A percentile compares a stretch with the other conserved stretches of the same genome.
phyloP scores from a whole-genome alignment of 352 stramenopile genomes.

The Phytopythium cucurbitacearum region DNA sequence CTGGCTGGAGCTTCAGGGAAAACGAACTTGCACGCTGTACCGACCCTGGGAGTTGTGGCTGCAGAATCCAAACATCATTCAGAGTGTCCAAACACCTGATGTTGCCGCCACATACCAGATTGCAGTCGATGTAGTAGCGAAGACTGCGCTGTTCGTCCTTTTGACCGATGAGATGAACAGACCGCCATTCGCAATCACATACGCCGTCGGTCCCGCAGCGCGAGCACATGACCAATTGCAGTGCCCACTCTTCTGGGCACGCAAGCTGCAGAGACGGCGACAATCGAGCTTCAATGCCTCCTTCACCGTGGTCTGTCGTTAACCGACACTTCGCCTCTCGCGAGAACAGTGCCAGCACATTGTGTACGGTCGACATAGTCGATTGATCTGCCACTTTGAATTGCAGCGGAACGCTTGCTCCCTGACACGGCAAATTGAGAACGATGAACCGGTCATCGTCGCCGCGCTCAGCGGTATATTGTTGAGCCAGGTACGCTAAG shows the following conservation, averaged over 20 bases:
- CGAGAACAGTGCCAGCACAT: constrained; percentile 14
- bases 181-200: constrained; percentile 22
- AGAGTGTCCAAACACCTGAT: too few species aligned
- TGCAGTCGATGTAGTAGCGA: constrained; percentile 19
- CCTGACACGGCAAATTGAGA: not conserved
- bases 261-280: not conserved
- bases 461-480: not conserved
- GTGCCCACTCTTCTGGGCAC: not conserved
- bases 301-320: too few species aligned
- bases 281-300: too few species aligned
- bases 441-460: constrained; percentile 1
- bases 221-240: constrained; percentile 20
- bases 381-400: not conserved
- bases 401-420: constrained; percentile 2
- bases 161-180: constrained; percentile 12
- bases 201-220: constrained; percentile 14
- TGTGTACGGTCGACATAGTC: not conserved
- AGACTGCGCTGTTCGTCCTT: constrained; percentile 23
- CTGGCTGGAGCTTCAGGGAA: not conserved
- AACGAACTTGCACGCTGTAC: not conserved
- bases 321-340: not conserved
- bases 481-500: constrained; percentile 10
- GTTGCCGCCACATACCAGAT: constrained; percentile 12
- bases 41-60: constrained; percentile 1
- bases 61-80: not conserved